phyloP scores from a whole-genome alignment of 139 green algal species.

The Haematococcus lacustris region DNA sequence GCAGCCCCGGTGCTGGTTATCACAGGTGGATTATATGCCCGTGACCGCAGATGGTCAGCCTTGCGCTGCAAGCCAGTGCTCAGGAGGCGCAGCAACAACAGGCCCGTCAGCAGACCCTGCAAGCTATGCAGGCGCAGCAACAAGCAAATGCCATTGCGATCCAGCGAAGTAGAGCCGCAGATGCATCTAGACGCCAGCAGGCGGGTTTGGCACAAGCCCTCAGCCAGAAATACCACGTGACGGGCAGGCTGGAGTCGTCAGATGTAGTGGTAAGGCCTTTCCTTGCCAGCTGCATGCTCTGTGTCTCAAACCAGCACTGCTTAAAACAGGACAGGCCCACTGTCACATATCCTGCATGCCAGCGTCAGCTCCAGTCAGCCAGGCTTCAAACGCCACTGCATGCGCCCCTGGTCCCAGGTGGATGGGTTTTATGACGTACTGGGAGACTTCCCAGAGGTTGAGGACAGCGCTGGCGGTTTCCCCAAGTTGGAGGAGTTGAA shows the following conservation, averaged over 20 bases:
- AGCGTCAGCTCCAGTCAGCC: constrained; percentile 25
- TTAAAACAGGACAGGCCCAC: not conserved
- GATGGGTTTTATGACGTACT: constrained; percentile 29
- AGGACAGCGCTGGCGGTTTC: constrained; percentile 14
- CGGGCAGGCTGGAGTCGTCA: not conserved
- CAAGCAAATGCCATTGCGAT: not conserved
- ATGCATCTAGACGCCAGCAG: not conserved
- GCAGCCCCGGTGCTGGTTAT: too few species aligned
- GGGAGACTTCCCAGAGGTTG: constrained; percentile 31
- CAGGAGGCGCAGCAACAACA: not conserved
- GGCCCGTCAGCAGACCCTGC: not conserved
- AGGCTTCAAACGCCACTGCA: too few species aligned
- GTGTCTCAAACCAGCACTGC: not conserved
- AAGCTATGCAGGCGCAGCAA: not conserved
- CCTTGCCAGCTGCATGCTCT: not conserved
- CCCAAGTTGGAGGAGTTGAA: constrained; percentile 15
- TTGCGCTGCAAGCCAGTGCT: not conserved
- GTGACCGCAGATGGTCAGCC: not conserved
- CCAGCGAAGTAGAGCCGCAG: not conserved
- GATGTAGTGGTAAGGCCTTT: not conserved
- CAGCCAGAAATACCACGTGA: not conserved
- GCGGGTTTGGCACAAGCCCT: not conserved
- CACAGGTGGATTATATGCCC: too few species aligned
- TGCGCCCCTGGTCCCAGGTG: too few species aligned
- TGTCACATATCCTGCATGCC: not conserved